phyloP scores from a whole-genome alignment of 768 basidiomycete genomes.

The Termitomyces sp. region DNA sequence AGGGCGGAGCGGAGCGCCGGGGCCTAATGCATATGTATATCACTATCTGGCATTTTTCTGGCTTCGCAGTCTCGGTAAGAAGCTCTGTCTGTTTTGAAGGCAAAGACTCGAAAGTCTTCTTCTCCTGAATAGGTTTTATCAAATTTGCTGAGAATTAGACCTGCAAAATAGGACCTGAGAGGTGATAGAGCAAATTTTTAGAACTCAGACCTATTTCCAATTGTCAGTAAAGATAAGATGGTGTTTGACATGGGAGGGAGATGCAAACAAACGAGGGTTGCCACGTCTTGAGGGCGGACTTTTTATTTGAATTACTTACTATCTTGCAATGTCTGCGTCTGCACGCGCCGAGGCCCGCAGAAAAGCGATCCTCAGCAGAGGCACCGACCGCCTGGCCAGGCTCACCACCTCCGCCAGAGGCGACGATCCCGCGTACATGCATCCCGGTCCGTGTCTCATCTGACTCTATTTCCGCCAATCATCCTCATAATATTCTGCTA shows the following conservation, averaged over 20 bases:
- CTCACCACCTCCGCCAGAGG: conserved; percentile 72
- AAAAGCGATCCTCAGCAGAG: conserved; percentile 71
- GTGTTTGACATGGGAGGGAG: background rate
- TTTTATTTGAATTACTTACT: background rate
- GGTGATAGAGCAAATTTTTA: too few relatives aligned
- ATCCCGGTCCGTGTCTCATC: conserved; percentile 35
- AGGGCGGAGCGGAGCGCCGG: background rate
- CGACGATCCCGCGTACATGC: conserved; percentile 57
- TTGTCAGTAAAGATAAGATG: background rate
- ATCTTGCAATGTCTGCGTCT: conserved; percentile 42
- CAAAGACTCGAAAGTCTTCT: too few relatives aligned
- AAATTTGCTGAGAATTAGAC: too few relatives aligned
- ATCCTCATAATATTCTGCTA: background rate
- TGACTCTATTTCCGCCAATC: background rate
- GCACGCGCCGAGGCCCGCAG: conserved; percentile 75
- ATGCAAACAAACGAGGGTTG: conserved; percentile 3
- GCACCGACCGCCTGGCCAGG: conserved; percentile 72
- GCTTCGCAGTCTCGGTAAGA: background rate
- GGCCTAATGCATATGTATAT: too few relatives aligned
- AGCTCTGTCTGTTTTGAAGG: too few relatives aligned
- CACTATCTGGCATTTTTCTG: background rate
- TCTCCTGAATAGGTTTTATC: too few relatives aligned
- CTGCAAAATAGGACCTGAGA: too few relatives aligned
- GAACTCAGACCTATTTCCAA: too few relatives aligned
- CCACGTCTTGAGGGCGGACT: conserved; percentile 18